These are phyloP conservation scores for Lactifluus subvellereus DNA, from an alignment of 768 basidiomycete genomes.

Conservation along the genomic window DNA sequence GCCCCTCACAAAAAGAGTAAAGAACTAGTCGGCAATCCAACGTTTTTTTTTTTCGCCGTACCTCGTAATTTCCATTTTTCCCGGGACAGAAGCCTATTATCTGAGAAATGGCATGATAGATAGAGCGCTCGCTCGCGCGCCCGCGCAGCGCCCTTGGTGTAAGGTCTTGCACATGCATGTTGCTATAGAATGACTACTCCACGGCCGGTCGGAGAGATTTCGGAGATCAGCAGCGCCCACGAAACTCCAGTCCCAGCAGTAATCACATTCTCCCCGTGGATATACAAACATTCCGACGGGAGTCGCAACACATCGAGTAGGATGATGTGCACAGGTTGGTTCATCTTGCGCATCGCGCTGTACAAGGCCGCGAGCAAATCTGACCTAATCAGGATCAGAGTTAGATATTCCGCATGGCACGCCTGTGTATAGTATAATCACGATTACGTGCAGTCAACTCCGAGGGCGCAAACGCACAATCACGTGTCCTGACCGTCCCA, in stretches of 20 bases:
- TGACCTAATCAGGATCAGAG: not conserved
- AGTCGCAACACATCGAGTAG: no score
- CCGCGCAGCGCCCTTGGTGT: not conserved
- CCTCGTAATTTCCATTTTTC: not conserved
- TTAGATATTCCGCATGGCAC: no score
- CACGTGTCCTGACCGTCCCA: conserved; percentile 60
- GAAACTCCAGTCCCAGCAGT: no score
- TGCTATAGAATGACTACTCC: not conserved
- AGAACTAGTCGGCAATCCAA: not conserved
- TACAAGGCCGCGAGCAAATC: not conserved
- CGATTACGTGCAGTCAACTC: not conserved
- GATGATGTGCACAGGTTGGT: not conserved
- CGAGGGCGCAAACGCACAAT: not conserved
- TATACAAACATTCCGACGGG: no score
- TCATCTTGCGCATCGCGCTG: no score
- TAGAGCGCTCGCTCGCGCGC: not conserved
- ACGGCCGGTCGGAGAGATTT: not conserved
- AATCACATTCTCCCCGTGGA: no score
- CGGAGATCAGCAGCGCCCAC: not conserved
- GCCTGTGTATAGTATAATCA: no score
- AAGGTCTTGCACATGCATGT: no score
- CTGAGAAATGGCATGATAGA: not conserved
- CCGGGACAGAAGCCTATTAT: not conserved
- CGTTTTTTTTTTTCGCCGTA: not conserved
- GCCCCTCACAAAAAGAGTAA: not conserved